Evolutionary conservation across 2,329 filamentous ascomycete species (phyloP).

Genomic region (Albifimbria verrucaria): DNA sequence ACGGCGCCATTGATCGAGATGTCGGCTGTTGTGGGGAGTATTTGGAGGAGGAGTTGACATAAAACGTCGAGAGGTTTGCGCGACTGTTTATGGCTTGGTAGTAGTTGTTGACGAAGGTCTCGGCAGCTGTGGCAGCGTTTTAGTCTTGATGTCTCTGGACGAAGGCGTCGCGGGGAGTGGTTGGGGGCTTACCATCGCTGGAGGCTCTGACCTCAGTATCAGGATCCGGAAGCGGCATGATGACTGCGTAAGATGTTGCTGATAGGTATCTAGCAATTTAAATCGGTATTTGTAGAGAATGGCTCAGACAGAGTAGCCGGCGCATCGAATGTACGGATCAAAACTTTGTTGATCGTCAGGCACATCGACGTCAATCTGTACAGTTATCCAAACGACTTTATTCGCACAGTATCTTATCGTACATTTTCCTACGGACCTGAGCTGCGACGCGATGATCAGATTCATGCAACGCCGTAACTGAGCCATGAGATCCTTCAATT

Average conservation of each 20-base stretch:
- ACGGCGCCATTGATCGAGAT: conserved; percentile 79
- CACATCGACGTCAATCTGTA: conserved; percentile 3
- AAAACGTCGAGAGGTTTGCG: conserved; percentile 62
- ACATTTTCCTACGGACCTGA: background rate
- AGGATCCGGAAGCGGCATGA: conserved; percentile 34
- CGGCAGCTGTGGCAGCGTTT: conserved; percentile 53
- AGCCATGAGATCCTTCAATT: conserved; percentile 25
- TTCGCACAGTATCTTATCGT: conserved; percentile 12
- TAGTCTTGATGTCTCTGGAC: no score
- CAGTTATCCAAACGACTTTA: conserved; percentile 11
- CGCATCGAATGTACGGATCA: background rate
- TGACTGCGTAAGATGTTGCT: conserved; percentile 1
- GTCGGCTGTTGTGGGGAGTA: conserved; percentile 54
- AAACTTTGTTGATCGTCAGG: background rate
- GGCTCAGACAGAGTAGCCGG: no score
- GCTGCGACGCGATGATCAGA: no score
- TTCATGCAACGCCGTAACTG: no score
- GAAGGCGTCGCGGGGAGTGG: background rate
- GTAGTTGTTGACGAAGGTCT: conserved; percentile 69
- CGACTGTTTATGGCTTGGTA: conserved; percentile 71
- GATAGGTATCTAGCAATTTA: no score
- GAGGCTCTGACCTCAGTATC: conserved; percentile 43
- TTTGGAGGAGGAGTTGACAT: conserved; percentile 56
- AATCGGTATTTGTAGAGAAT: background rate
- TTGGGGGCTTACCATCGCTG: conserved; percentile 38